phyloP scores from a whole-genome alignment of 805 yeast genomes.

The Saturnispora dispora region DNA sequence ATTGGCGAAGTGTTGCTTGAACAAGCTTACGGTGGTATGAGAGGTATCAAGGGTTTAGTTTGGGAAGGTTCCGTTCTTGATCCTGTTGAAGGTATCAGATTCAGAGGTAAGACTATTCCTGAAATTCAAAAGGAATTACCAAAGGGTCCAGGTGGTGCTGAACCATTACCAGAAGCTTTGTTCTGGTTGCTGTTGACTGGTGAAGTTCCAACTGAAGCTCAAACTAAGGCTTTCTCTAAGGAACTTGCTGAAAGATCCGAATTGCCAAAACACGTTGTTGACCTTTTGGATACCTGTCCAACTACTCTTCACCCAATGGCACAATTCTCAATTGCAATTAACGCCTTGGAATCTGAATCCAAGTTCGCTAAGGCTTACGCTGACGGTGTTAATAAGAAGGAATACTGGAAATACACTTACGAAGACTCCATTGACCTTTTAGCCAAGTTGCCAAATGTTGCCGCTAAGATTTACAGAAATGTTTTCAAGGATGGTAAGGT shows the following conservation, averaged over 20 bases:
- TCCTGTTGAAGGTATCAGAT: constrained; percentile 78
- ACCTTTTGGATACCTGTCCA: constrained; percentile 66
- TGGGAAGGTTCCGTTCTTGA: constrained; percentile 88
- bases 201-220: constrained; percentile 66
- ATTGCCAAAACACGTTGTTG: constrained; percentile 70
- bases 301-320: constrained; percentile 82
- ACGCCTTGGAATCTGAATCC: constrained; percentile 75
- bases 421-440: constrained; percentile 74
- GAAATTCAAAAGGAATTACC: constrained; percentile 68
- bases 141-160: constrained; percentile 57
- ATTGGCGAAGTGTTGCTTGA: constrained; percentile 68
- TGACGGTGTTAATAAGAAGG: constrained; percentile 70
- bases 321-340: constrained; percentile 75
- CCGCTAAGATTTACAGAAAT: constrained; percentile 78
- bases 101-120: constrained; percentile 78
- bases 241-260: constrained; percentile 74
- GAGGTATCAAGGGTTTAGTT: constrained; percentile 77
- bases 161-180: constrained; percentile 68
- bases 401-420: constrained; percentile 76
- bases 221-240: constrained; percentile 60
- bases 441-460: constrained; percentile 76
- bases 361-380: constrained; percentile 81
- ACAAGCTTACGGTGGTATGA: constrained; percentile 88
- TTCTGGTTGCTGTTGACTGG: constrained; percentile 81
- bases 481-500: constrained; percentile 75